Percentiles rank a stretch among this genome's conserved stretches.
phyloP scores from a whole-genome alignment of 495 filamentous ascomycete genomes.

The Penicillium mononematosum region DNA sequence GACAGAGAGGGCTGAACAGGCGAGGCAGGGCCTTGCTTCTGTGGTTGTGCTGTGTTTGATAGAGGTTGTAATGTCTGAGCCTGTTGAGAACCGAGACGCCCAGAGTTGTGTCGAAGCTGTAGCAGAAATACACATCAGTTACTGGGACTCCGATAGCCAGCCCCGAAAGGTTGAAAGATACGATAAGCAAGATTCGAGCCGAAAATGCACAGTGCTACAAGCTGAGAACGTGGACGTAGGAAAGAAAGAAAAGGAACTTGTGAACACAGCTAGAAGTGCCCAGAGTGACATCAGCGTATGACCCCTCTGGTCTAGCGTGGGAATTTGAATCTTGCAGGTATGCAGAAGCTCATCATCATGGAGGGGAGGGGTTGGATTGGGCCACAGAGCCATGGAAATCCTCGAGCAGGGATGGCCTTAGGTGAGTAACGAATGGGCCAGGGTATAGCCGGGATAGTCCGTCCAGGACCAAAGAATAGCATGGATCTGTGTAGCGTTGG shows the following conservation, averaged over 20 bases:
- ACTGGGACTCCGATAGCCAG: slow-evolving; percentile 14
- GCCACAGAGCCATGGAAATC: slow-evolving; percentile 14
- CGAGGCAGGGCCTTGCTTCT: slow-evolving; percentile 57
- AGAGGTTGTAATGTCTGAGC: slow-evolving; percentile 55
- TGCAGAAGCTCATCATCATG: slow-evolving; percentile 12
- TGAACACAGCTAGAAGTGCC: slow-evolving; percentile 22
- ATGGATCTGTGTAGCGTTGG: slow-evolving; percentile 28
- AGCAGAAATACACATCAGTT: slow-evolving; percentile 25
- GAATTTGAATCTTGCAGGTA: slow-evolving; percentile 18
- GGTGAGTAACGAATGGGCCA: slow-evolving; percentile 24
- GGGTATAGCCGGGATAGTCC: slow-evolving; percentile 27
- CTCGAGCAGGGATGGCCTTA: slow-evolving; percentile 28
- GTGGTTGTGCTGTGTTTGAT: slow-evolving; percentile 61
- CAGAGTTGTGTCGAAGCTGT: slow-evolving; percentile 40
- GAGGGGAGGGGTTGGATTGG: slow-evolving; percentile 16
- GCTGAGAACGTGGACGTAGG: slow-evolving; percentile 24
- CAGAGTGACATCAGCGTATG: slow-evolving; percentile 22
- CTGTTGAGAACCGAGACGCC: slow-evolving; percentile 34
- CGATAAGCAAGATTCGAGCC: slow-evolving; percentile 11
- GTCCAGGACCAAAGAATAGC: slow-evolving; percentile 24
- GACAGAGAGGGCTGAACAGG: slow-evolving; percentile 40
- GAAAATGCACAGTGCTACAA: slow-evolving; percentile 20
- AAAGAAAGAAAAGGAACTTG: slow-evolving; percentile 15
- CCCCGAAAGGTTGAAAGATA: slow-evolving; percentile 14
- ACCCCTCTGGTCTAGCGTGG: slow-evolving; percentile 11